Evolutionary conservation across 129 eudicot species (phyloP).

Genomic region (Helianthus annuus): DNA sequence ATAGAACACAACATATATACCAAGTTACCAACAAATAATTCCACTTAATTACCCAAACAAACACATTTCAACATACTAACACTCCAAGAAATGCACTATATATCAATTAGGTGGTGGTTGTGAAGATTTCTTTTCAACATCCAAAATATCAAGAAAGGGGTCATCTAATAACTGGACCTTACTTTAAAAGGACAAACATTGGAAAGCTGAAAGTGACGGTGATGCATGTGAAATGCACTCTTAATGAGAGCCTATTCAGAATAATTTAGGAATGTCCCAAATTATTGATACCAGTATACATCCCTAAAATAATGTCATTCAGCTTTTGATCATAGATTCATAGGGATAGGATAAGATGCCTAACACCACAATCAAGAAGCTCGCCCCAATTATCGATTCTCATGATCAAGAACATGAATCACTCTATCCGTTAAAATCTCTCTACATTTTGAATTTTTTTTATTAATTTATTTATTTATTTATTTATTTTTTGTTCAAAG

Average conservation of each 20-base stretch:
- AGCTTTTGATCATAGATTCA: conserved; percentile 25
- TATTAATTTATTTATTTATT: background rate
- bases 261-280: conserved; percentile 23
- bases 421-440: background rate
- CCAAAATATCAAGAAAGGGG: background rate
- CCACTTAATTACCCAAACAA: conserved; percentile 12
- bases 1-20: background rate
- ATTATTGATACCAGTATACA: conserved; percentile 11
- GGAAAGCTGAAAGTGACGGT: conserved; percentile 31
- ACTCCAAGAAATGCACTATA: conserved; percentile 10
- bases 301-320: conserved; percentile 15
- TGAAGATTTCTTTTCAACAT: background rate
- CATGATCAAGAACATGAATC: conserved; percentile 1
- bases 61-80: conserved; percentile 20
- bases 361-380: conserved; percentile 5
- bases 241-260: conserved; percentile 26
- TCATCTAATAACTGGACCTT: conserved; percentile 3
- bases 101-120: background rate
- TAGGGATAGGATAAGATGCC: conserved; percentile 22
- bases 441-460: background rate
- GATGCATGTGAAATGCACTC: conserved; percentile 32
- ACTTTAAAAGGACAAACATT: conserved; percentile 32
- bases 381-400: conserved; percentile 18
- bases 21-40: conserved; percentile 10
- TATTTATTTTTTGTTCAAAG: background rate